phyloP scores from a whole-genome alignment of 225 moss, liverwort and hornwort genomes.

The Antitrichia curtipendula region DNA sequence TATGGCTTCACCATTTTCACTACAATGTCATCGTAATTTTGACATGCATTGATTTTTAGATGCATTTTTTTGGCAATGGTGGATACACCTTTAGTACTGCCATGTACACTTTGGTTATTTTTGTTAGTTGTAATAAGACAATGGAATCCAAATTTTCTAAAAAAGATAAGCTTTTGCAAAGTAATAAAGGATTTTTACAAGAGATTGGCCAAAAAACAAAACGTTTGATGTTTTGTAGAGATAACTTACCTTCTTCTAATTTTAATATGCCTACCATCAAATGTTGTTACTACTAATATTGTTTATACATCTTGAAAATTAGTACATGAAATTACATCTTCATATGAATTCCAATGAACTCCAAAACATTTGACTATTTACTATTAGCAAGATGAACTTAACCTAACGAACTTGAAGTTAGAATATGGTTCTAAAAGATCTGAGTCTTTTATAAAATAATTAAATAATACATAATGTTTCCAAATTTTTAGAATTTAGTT shows the following conservation, averaged over 20 bases:
- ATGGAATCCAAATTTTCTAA: neutral
- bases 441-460: neutral
- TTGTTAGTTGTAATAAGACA: neutral
- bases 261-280: neutral
- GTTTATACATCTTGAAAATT: neutral
- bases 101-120: neutral
- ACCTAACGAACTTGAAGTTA: neutral
- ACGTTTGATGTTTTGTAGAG: rapidly evolving
- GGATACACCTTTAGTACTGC: neutral
- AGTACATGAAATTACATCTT: neutral
- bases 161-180: neutral
- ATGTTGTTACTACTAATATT: neutral
- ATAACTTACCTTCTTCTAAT: neutral
- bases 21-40: neutral
- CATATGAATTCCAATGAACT: neutral
- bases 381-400: neutral
- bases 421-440: neutral
- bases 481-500: neutral
- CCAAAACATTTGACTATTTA: neutral
- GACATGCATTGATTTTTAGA: neutral
- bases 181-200: neutral
- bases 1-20: neutral
- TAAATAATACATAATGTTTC: neutral
- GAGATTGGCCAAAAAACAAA: neutral
- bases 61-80: neutral